These are phyloP conservation scores for Monascus purpureus DNA, from an alignment of 495 filamentous ascomycete genomes.

Conservation along the genomic window DNA sequence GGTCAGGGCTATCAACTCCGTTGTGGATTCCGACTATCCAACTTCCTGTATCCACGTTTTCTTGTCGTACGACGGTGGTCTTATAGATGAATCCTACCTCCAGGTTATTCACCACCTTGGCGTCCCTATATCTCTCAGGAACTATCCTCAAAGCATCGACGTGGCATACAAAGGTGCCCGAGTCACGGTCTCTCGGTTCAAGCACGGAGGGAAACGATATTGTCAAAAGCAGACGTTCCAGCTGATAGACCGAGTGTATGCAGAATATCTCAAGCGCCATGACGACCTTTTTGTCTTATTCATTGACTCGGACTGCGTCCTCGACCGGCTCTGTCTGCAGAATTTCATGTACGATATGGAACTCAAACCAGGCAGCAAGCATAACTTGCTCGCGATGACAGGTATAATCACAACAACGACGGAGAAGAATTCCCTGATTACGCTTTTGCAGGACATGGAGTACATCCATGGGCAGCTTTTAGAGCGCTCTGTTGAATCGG, in stretches of 20 bases:
- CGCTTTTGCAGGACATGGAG: constrained; percentile 92
- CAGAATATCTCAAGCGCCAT: constrained; percentile 72
- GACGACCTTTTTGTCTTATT: constrained; percentile 94
- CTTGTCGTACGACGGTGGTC: constrained; percentile 85
- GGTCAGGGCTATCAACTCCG: constrained; percentile 78
- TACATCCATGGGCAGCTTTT: constrained; percentile 97
- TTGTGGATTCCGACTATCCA: constrained; percentile 91
- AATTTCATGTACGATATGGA: constrained; percentile 99
- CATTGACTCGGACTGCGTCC: constrained; percentile 96
- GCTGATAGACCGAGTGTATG: constrained; percentile 88
- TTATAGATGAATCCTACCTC: constrained; percentile 79
- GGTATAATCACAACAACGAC: constrained; percentile 95
- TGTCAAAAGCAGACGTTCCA: constrained; percentile 93
- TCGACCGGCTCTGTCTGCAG: constrained; percentile 84
- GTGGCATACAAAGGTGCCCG: constrained; percentile 68
- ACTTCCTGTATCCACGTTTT: constrained; percentile 90
- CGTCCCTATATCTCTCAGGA: constrained; percentile 60
- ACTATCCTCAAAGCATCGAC: constrained; percentile 84
- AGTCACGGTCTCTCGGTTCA: constrained; percentile 86
- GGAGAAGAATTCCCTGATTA: constrained; percentile 76
- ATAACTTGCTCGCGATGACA: constrained; percentile 96
- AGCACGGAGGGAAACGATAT: constrained; percentile 83
- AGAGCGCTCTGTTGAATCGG: constrained; percentile 91
- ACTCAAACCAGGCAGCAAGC: constrained; percentile 81
- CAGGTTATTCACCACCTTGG: constrained; percentile 80